Conservation (phyloP, 306 rosid species). For the barrel medic (Medicago truncatula) region DNA sequence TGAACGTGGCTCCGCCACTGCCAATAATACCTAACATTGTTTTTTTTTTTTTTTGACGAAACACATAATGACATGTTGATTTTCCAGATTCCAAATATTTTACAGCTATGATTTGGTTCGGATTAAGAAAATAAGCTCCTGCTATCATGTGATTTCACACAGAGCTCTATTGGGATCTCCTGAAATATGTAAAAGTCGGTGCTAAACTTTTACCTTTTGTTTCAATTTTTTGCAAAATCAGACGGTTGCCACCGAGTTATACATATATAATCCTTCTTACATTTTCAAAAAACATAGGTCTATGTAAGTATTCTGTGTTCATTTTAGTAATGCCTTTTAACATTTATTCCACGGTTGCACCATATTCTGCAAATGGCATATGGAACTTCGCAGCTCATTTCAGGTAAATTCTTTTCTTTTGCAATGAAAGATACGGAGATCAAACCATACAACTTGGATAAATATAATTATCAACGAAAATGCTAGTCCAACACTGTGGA, state of each 20-base stretch:
- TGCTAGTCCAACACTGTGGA: constrained; percentile 5
- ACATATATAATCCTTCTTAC: background rate
- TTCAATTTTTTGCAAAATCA: background rate
- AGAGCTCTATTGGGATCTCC: too few species aligned
- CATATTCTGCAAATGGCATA: background rate
- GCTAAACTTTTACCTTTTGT: background rate
- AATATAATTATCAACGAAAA: constrained; percentile 2
- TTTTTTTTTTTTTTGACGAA: too few species aligned
- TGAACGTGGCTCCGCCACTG: too few species aligned
- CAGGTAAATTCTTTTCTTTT: background rate
- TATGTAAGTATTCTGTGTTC: background rate
- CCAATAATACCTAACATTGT: too few species aligned
- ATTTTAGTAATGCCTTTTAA: background rate
- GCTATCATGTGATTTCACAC: too few species aligned
- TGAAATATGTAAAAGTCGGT: too few species aligned
- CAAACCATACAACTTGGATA: too few species aligned
- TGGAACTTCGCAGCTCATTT: background rate
- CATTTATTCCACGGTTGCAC: background rate
- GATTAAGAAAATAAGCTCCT: too few species aligned
- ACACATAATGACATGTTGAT: too few species aligned
- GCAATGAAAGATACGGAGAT: background rate
- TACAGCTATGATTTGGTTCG: too few species aligned
- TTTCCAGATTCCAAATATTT: too few species aligned
- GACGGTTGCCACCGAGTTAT: background rate
- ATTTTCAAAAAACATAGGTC: too few species aligned